Evolutionary conservation across 2,329 filamentous ascomycete species (phyloP), one percentile per base, ranked within the genome.

Genomic region (Phialemoniopsis sp.): DNA sequence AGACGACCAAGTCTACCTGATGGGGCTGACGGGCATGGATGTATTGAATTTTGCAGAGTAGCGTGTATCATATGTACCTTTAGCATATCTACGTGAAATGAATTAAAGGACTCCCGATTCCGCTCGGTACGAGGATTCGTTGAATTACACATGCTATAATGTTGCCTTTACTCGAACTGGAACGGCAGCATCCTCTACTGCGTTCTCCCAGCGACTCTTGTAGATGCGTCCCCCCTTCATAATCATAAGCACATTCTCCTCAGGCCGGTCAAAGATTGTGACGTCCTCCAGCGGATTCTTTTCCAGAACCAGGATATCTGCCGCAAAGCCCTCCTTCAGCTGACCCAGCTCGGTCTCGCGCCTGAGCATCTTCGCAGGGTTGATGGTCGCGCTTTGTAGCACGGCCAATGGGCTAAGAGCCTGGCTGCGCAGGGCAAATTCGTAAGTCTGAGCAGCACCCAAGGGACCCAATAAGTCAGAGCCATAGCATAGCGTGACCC

Each of bases 401-500:
- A 76, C 60, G 29, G 68, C 63, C 18, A 66, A 34, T 3, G 64
- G 44, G 6, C 56, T 56, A 30, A 73, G 53, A 4, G 70, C 67
- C 41, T 63, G 48, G 4, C 60, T 57, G 9, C 73, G 60, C 13
- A 77, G 42, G 1, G 53, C 50, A 43, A 78, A 77, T 45, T 77
- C 72, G 29, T 62, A 58, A 1, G 62, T 67, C 53, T 78, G 73
- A 13, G 64, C 63, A 13, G 60, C 50, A 8, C 64, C 61, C 44
- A 78, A 50, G 1, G 69, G 70, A 0, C 72, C 73, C 1, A 79
- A 60, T 8, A 78, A 59, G 53, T 78, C 74, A 1, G 70, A 70
- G 1, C 74, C 73, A 45, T 65, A 78, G 53, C 72, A 77, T 34
- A 78, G 67, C 1, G 63, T 72, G 2, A 78, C 71, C 1, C 73